phyloP scores from a whole-genome alignment of 306 rosid species.

The Sechiopsis laciniata region DNA sequence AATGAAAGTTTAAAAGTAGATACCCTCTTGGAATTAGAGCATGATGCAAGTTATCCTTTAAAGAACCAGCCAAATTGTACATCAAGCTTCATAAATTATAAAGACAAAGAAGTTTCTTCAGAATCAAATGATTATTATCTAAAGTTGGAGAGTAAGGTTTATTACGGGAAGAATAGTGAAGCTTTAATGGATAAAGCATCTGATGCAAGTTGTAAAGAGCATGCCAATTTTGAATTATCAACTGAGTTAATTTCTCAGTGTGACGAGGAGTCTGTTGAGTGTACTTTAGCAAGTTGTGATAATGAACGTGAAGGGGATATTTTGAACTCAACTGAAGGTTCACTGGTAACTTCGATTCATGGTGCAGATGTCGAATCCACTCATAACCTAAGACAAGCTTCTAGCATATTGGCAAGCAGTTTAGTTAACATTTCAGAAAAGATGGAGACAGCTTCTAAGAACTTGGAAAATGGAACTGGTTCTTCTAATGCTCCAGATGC shows the following conservation, averaged over 20 bases:
- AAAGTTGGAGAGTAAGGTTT: constrained; percentile 27
- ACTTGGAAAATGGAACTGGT: constrained; percentile 18
- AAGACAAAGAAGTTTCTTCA: constrained; percentile 16
- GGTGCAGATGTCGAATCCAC: constrained; percentile 18
- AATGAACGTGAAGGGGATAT: constrained; percentile 17
- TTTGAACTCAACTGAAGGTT: constrained; percentile 22
- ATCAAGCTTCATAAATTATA: constrained; percentile 18
- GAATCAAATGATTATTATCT: constrained; percentile 24
- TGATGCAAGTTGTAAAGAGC: constrained; percentile 4
- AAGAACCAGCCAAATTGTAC: constrained; percentile 30
- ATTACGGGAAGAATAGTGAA: constrained; percentile 26
- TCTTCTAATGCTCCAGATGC: constrained; percentile 23
- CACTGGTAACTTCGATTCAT: constrained; percentile 21
- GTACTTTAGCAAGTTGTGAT: constrained; percentile 25
- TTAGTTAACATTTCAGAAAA: neutral
- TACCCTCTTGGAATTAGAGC: constrained; percentile 20
- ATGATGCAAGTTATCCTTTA: constrained; percentile 29
- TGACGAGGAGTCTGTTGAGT: constrained; percentile 30
- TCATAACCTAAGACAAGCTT: neutral
- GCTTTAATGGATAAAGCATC: constrained; percentile 26
- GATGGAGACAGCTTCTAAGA: constrained; percentile 18
- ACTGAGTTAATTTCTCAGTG: constrained; percentile 23
- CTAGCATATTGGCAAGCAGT: constrained; percentile 7
- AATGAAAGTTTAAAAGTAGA: constrained; percentile 17
- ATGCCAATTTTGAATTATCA: constrained; percentile 13